Evolutionary conservation across 164 flowering plant species (phyloP), one percentile per base, ranked within the genome.

Genomic region (Cinnamomum chago): DNA sequence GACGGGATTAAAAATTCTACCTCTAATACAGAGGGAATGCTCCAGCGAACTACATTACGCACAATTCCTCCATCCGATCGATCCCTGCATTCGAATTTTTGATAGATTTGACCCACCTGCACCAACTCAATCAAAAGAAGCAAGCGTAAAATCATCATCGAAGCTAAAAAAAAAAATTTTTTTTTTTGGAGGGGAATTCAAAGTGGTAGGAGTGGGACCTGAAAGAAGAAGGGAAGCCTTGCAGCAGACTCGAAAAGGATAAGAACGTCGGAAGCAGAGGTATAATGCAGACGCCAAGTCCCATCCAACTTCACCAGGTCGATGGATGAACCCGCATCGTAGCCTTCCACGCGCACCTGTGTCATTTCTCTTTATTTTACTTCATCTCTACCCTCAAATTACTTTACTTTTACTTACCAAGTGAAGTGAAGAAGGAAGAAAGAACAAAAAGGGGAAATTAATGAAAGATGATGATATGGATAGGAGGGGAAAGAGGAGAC

Each of bases 281-380:
- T 93, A 66, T 95, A 95, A 83, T 93, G 93, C 82, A 95, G 81
- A 23, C 98, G 93, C 99, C 99, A 93, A n/a, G 97, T 90, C n/a
- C 97, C 99, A 70, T 95, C 91, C 83, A 95, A 77, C 80, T 80
- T 77, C 58, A 15, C 81, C 75, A 93, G 67, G 62, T 90, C 85
- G 67, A 95, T 81, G 9, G 86, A 82, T 13, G 74, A 76, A 51
- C 93, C 91, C 11, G 86, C 85, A 76, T 84, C 89, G 71, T 78
- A 88, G 11, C 87, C 80, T 71, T 94, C 97, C 69, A 94, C 90
- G 35, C 66, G 72, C 60, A 94, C 96, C 97, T 91, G 76, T 77
- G 64, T n/a, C 5, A 64, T 64, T 20, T 76, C 10, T 25, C 17
- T 28, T 65, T 64, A 2, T 62, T 62, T 64, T n/a, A 12, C 27